Conservation (phyloP, 164 flowering plant species). For the Chimonanthus praecox region DNA sequence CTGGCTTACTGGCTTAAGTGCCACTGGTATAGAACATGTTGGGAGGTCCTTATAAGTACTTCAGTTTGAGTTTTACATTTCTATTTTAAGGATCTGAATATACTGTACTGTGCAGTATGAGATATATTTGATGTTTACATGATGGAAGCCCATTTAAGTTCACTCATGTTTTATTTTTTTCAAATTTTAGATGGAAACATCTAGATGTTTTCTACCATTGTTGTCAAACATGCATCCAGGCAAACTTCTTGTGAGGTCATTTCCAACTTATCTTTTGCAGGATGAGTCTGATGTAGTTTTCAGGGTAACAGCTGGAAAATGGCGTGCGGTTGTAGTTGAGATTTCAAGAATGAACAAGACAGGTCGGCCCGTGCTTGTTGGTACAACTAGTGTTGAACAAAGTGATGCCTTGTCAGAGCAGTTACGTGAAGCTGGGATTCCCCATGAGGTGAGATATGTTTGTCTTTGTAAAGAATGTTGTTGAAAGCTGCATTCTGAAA, state of each 20-base stretch:
- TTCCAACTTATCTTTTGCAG: constrained; percentile 28
- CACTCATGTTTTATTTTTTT: background rate
- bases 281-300: constrained; percentile 98
- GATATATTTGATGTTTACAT: background rate
- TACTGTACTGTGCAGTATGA: background rate
- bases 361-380: constrained; percentile 98
- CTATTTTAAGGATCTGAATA: background rate
- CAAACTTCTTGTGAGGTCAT: constrained; percentile 1
- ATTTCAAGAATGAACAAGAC: constrained; percentile 93
- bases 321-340: constrained; percentile 95
- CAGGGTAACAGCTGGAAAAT: constrained; percentile 78
- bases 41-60: background rate
- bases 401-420: constrained; percentile 80
- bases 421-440: constrained; percentile 80
- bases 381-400: constrained; percentile 99
- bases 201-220: background rate
- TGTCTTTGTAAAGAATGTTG: background rate
- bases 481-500: background rate
- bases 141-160: background rate
- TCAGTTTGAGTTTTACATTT: background rate
- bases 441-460: constrained; percentile 72
- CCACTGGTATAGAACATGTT: background rate
- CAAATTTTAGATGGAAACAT: background rate
- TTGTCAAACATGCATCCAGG: background rate
- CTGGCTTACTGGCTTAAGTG: background rate